Conservation (phyloP, 176 grass and related monocot genomes). For the Dendrocalamus sinicus region DNA sequence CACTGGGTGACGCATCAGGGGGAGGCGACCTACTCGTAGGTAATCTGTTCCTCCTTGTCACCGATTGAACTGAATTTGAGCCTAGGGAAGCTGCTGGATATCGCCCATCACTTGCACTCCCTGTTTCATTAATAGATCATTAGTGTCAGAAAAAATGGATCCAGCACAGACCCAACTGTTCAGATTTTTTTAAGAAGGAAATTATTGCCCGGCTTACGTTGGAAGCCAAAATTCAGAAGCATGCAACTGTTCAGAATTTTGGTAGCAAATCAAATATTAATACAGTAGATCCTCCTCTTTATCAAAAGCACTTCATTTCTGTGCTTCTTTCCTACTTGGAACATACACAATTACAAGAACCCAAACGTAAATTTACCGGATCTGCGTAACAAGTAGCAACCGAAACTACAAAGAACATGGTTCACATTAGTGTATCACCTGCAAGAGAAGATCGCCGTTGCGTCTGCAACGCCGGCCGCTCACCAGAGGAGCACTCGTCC, state of each 20-base stretch:
- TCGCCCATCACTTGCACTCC: conserved; percentile 58
- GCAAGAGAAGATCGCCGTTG: conserved; percentile 60
- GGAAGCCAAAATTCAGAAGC: too few species aligned
- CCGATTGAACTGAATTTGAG: conserved; percentile 58
- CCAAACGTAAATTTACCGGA: conserved; percentile 41
- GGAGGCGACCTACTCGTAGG: conserved; percentile 64
- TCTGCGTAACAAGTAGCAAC: conserved; percentile 37
- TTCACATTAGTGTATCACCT: conserved; percentile 53
- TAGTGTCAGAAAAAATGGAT: background rate
- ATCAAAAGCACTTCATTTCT: conserved; percentile 17
- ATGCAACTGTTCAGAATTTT: conserved; percentile 7
- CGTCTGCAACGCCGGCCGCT: conserved; percentile 31
- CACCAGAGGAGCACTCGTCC: conserved; percentile 49
- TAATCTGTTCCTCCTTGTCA: conserved; percentile 54
- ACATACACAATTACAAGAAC: conserved; percentile 23
- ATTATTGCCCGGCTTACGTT: too few species aligned
- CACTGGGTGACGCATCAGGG: conserved; percentile 59
- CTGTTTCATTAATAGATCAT: conserved; percentile 49
- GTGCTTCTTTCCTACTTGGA: conserved; percentile 10
- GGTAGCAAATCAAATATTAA: conserved; percentile 5
- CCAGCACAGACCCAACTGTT: conserved; percentile 10
- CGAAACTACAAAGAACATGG: conserved; percentile 40
- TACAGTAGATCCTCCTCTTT: conserved; percentile 27
- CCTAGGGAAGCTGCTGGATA: conserved; percentile 54
- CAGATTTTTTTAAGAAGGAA: background rate